Base-by-base conservation (phyloP, 2,329 filamentous ascomycete species). In the Aureobasidium pullulans region DNA sequence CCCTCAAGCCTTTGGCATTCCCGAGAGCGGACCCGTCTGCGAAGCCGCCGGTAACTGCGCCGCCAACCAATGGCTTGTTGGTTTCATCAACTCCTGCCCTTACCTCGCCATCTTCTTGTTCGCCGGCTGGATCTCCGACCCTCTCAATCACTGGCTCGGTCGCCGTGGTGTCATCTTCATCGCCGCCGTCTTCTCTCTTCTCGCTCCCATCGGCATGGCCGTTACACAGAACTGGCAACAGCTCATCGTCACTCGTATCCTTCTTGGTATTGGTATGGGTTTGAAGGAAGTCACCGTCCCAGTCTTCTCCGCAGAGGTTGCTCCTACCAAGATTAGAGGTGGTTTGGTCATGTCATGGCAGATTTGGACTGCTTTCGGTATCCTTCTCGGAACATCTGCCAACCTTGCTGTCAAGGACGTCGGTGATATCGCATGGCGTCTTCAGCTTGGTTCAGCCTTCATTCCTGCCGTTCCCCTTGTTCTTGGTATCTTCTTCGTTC, bases 71-170 rank as follows among this genome's bases (percentile, higher is more conserved):
- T 84, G 81, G 76, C 74, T 88, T 36, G 76, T 88, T n/a, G 87
- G 87, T 46, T 72, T 88, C 2, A 75, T 90, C 62, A 90, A 90
- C 62, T 76, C 81, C 23, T 79, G 74, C 49, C 75, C 80, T 0
- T 81, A 85, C 57, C 74, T 84, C 53, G 79, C 78, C 28, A 52
- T 57, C 19, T 42, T 39, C 23, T 32, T 62, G 13, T 44, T 62
- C 63, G 70, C n/a, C 66, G 69, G 54, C 40, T 63, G 62, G 62
- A 42, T 61, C 3, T 63, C 62, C 11, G 60, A 69, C 42, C 68
- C 69, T 1, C 40, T 69, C 48, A 70, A 70, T 58, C 60, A 67
- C 36, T 63, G 60, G 34, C 54, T 71, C 16, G 69, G 67, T 31
- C 63, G 74, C 42, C 66, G 73, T 5, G 70, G 70, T 0, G 69